These are phyloP conservation scores for Beta corolliflora DNA, from an alignment of 179 eudicot species.

Conservation along the genomic window DNA sequence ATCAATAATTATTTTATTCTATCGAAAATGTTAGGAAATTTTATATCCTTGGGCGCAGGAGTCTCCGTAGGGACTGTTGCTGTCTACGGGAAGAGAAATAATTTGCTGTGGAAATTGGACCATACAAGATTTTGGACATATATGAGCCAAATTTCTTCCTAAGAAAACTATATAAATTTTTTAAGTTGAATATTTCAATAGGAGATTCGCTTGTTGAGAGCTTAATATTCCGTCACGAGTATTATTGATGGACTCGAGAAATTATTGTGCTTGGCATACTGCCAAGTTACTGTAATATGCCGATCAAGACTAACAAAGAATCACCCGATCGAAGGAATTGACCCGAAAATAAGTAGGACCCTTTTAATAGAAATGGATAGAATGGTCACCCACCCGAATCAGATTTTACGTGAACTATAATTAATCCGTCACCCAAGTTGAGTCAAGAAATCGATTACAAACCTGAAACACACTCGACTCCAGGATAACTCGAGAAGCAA, in stretches of 20 bases:
- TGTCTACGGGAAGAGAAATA: slow-evolving; percentile 18
- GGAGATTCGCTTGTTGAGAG: slow-evolving; percentile 13
- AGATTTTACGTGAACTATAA: too few species aligned
- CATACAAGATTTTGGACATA: neutral
- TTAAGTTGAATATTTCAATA: slow-evolving; percentile 10
- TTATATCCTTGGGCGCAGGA: neutral
- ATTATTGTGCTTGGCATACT: neutral
- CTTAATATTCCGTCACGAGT: slow-evolving; percentile 18
- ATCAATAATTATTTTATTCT: neutral
- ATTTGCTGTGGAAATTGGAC: slow-evolving; percentile 32
- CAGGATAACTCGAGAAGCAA: too few species aligned
- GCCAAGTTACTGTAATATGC: neutral
- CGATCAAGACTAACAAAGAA: neutral
- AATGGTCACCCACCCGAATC: too few species aligned
- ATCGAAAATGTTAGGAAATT: neutral
- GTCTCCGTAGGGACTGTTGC: slow-evolving; percentile 16
- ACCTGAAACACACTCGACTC: too few species aligned
- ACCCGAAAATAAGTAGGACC: too few species aligned
- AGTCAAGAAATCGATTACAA: too few species aligned
- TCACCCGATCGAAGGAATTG: too few species aligned
- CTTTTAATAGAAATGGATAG: too few species aligned
- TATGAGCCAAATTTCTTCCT: neutral
- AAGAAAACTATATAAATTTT: neutral
- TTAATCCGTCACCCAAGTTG: too few species aligned
- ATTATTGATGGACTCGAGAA: neutral